phyloP scores from a whole-genome alignment of 2,329 filamentous ascomycete genomes.

The Massarina eburnea region DNA sequence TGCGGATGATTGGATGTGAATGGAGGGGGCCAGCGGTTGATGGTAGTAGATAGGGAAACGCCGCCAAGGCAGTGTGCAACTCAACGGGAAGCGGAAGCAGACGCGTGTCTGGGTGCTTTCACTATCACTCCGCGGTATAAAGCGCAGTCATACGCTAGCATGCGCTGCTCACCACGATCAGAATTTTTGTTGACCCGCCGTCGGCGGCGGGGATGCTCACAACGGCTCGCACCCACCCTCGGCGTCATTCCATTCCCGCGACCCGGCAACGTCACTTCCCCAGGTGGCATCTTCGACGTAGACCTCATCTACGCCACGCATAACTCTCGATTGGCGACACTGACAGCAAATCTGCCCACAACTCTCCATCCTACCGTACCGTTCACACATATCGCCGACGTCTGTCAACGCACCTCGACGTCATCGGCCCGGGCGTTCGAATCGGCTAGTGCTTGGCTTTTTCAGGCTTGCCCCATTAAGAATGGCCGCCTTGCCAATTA shows the following conservation, averaged over 20 bases:
- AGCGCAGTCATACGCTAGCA: not conserved
- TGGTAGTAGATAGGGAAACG: conserved; percentile 7
- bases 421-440: not conserved
- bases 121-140: not conserved
- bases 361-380: conserved; percentile 4
- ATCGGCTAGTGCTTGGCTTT: not conserved
- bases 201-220: not conserved
- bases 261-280: not conserved
- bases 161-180: not conserved
- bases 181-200: not conserved
- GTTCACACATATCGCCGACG: not conserved
- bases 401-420: not conserved
- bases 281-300: not conserved
- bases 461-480: not conserved
- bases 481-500: conserved; percentile 13
- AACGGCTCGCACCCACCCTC: not conserved
- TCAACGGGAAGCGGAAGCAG: not conserved
- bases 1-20: conserved; percentile 18
- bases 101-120: conserved; percentile 5
- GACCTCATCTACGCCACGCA: too few relatives aligned
- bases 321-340: too few relatives aligned
- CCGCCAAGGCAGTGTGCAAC: conserved; percentile 13
- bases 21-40: conserved; percentile 1
- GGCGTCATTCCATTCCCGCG: conserved; percentile 1
- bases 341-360: not conserved